Evolutionary conservation across 1,139 yeast species (phyloP).

Genomic region (Debaryomyces singareniensis): DNA sequence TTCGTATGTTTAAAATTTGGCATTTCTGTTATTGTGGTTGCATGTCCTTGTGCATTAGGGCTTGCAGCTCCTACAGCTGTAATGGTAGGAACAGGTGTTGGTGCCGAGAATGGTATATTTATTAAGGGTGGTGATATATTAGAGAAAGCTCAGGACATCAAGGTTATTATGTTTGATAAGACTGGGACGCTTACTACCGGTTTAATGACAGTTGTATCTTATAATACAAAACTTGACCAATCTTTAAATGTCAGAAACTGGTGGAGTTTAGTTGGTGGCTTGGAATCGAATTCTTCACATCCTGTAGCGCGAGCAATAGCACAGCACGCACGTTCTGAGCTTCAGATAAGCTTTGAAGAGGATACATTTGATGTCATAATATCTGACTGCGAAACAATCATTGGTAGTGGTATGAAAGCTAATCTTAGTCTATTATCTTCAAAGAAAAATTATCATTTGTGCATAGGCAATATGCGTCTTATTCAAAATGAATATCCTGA

Average conservation of each 20-base stretch:
- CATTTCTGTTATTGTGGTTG: constrained; percentile 93
- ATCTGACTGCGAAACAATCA: constrained; percentile 41
- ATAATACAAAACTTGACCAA: constrained; percentile 8
- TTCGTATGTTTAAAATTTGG: constrained; percentile 73
- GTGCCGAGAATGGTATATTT: constrained; percentile 82
- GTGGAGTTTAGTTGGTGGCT: constrained; percentile 58
- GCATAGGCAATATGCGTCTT: constrained; percentile 53
- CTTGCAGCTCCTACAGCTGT: constrained; percentile 97
- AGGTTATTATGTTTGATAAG: constrained; percentile 80
- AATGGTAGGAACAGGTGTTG: constrained; percentile 98
- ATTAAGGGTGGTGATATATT: constrained; percentile 91
- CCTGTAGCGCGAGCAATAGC: constrained; percentile 77
- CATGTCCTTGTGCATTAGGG: constrained; percentile 97
- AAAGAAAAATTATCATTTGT: constrained; percentile 22
- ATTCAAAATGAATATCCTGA: constrained; percentile 21
- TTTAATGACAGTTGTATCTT: constrained; percentile 51
- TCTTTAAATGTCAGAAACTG: constrained; percentile 19
- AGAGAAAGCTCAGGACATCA: constrained; percentile 63
- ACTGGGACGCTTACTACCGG: constrained; percentile 95
- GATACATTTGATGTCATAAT: constrained; percentile 25
- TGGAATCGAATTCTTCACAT: constrained; percentile 77
- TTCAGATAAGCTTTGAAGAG: constrained; percentile 26
- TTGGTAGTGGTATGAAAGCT: constrained; percentile 73
- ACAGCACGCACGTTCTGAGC: constrained; percentile 18
- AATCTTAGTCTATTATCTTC: constrained; percentile 18